These are phyloP conservation scores for Ogataea polymorpha DNA, from an alignment of 805 yeast genomes.

Conservation along the genomic window DNA sequence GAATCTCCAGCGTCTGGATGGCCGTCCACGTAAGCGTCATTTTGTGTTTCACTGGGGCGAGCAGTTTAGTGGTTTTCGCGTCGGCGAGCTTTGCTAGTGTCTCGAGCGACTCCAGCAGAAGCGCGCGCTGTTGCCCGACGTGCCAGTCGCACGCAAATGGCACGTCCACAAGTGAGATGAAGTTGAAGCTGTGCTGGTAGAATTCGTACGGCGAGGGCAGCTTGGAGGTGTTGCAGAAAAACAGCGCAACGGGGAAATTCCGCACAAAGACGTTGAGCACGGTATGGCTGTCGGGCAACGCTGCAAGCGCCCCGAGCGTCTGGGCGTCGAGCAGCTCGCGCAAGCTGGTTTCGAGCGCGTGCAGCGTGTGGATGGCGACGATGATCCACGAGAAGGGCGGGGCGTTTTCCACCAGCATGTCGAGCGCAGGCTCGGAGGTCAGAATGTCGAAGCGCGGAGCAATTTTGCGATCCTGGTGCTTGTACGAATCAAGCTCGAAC, in stretches of 20 bases:
- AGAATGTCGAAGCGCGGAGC: conserved; percentile 2
- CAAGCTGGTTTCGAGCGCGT: conserved; percentile 4
- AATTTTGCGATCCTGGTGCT: conserved; percentile 9
- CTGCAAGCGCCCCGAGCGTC: conserved; percentile 1
- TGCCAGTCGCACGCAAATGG: conserved; percentile 4
- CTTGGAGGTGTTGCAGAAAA: conserved; percentile 32
- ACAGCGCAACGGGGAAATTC: conserved; percentile 38
- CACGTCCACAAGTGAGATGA: conserved; percentile 7
- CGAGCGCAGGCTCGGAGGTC: background rate
- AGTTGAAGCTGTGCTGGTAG: conserved; percentile 28
- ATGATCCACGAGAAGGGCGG: conserved; percentile 15
- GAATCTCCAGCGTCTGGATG: conserved; percentile 31
- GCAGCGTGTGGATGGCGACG: conserved; percentile 10
- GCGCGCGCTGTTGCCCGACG: conserved; percentile 8
- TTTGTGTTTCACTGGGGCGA: conserved; percentile 20
- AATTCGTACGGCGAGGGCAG: conserved; percentile 43
- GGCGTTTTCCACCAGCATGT: background rate
- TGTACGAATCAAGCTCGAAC: conserved; percentile 24
- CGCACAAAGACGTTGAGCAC: conserved; percentile 32
- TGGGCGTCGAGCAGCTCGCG: background rate
- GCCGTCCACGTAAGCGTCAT: conserved; percentile 31
- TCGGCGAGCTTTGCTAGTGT: conserved; percentile 35
- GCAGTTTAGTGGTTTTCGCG: conserved; percentile 1
- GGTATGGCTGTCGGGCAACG: conserved; percentile 7
- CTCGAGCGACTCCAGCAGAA: conserved; percentile 31